Evolutionary conservation across 441 rosid species (phyloP), one percentile per base, ranked within the genome.

Genomic region (Adansonia grandidieri): DNA sequence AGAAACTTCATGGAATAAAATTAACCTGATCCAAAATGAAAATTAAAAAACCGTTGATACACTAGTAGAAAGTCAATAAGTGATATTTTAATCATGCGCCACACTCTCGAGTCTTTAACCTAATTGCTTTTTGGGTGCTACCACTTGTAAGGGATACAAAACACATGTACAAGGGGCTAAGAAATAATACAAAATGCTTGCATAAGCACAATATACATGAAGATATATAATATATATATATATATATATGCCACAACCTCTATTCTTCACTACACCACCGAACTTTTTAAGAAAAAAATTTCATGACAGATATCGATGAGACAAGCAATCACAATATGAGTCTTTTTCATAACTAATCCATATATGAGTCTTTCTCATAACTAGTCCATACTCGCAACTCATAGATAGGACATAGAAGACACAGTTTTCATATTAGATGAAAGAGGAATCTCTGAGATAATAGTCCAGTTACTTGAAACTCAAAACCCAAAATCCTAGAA

Each of bases 11-110:
- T 44, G 45, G 19, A 24, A 15, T 28, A 62, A n/a, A 57, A 15
- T 42, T 47, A 20, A 40, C 51, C 9, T 54, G 7, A 77, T 15
- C 65, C 14, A 67, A 61, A 76, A 53, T 71, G 32, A 5, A n/a
- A 32, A 56, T 20, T 32, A 2, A 68, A 32, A 66, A 17, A 54
- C 10, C 50, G 15, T 10, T 20, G 62, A 56, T 28, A 53, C 10
- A 28, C 44, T 37, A 37, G 5, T 37, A 37, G 40, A 37, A 37
- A 37, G 40, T 28, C 60, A 19, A 14, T 70, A 71, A 22, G 40
- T 20, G 9, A 6, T 53, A 62, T 20, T 47, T 22, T 58, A 60
- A 62, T 10, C 54, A 74, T 1, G 8, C 45, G 65, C 67, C 66
- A 11, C 17, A n/a, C 19, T 10, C 40, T n/a, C 37, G 13, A 20